phyloP scores from a whole-genome alignment of 345 rosid species.

The Pugionium cornutum region DNA sequence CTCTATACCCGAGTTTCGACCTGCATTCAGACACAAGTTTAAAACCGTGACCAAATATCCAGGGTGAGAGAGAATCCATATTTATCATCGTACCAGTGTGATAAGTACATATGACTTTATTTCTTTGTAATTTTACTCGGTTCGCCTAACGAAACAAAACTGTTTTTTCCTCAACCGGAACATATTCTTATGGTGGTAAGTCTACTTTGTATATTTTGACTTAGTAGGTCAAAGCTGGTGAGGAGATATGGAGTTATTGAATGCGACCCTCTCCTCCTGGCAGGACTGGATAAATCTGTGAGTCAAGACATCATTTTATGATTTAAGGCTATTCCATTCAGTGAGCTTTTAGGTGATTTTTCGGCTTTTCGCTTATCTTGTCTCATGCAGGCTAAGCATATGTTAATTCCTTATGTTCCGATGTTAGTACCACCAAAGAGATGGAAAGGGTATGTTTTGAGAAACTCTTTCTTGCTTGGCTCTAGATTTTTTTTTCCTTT shows the following conservation, averaged over 20 bases:
- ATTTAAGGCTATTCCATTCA: not conserved
- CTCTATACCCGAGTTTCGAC: conserved; percentile 80
- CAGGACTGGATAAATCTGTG: conserved; percentile 79
- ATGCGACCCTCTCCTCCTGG: conserved; percentile 74
- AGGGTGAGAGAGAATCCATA: conserved; percentile 50
- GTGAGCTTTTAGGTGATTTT: conserved; percentile 30
- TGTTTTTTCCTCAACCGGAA: not conserved
- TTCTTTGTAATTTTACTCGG: not conserved
- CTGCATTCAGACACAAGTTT: conserved; percentile 81
- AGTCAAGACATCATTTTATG: conserved; percentile 44
- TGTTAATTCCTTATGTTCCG: conserved; percentile 88
- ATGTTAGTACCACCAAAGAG: conserved; percentile 96
- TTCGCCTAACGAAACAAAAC: not conserved
- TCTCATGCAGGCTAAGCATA: conserved; percentile 82
- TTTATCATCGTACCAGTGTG: conserved; percentile 2
- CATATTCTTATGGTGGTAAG: conserved; percentile 3
- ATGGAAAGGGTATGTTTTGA: conserved; percentile 82
- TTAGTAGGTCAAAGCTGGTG: conserved; percentile 58
- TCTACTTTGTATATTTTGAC: conserved; percentile 15
- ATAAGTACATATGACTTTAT: not conserved
- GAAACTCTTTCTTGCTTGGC: conserved; percentile 25
- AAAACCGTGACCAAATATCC: conserved; percentile 57
- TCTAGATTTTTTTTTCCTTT: conserved; percentile 9
- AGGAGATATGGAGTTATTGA: conserved; percentile 85
- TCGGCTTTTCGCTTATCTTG: conserved; percentile 3